Evolutionary conservation across 257 asterid species (phyloP), one percentile per base, ranked within the genome.

Genomic region (Solanum pennellii): DNA sequence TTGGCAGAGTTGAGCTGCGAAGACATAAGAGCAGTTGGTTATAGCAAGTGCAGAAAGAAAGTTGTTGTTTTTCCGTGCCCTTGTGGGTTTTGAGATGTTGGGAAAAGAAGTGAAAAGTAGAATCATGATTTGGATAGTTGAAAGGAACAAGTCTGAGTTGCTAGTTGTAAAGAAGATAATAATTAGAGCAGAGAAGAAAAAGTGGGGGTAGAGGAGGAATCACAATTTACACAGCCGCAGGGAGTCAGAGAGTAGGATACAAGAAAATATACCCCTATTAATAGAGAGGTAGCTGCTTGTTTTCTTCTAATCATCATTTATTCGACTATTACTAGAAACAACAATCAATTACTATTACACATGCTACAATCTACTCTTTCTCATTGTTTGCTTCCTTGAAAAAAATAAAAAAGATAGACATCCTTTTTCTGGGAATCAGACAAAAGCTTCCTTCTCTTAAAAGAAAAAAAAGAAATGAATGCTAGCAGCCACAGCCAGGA

Each of bases 91-190:
- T 29, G 85, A 49, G 69, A 45, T 45, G 15, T 79, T 71, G 44
- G 66, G 42, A 27, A 47, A 80, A 47, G 29, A n/a, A 60, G 85
- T 29, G 76, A 60, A 87, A 80, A 49, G 66, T 65, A 88, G 75
- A 88, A 90, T 75, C 89, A 86, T 86, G 68, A 83, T 74, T 75
- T 77, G 44, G 59, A 73, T 79, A n/a, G 86, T 74, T 86, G 92
- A 90, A 88, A 90, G 92, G 87, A 86, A 90, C 92, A 65, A 35
- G 35, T 88, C 92, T 45, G 23, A 62, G 31, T 66, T 89, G 91
- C 91, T 68, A 84, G 91, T 80, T 68, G 91, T 87, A 87, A 62
- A 66, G 88, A 86, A 83, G 73, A 56, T 14, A 42, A 68, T 60
- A 33, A 83, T 72, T 80, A 60, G 82, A 83, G 83, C 18, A 73